Base-by-base conservation (phyloP, 768 basidiomycete species). In the Termitomyces sp. region DNA sequence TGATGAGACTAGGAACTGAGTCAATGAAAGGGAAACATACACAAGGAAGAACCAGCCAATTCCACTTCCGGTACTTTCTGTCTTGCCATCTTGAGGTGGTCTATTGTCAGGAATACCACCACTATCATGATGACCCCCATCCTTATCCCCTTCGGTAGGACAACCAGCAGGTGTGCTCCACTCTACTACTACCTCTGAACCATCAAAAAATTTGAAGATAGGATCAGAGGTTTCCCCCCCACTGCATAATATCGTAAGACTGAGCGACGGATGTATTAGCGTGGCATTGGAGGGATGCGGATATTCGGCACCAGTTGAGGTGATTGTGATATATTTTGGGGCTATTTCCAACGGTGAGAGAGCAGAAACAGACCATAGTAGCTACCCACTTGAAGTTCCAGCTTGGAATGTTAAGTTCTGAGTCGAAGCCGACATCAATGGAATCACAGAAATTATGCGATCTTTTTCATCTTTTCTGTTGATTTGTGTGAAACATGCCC, bases 11-110 rank as follows among this genome's bases (percentile, higher is more conserved):
- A 36, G 13, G 18, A 7, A 32, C 4, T 7, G n/a, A n/a, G 7
- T 16, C 40, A 1, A 44, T 39, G 20, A 15, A 50, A 46, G 22
- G 42, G n/a, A 35, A 16, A 73, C 91, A 72, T 72, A 91, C 92
- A 93, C 78, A 35, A 93, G 78, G 79, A 95, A 91, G 78, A 95
- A 94, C 83, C 90, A 94, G 3, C 91, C 89, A n/a, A 96, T 76
- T 24, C 89, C 91, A 72, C 87, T 91, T 4, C 88, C 89, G 28
- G 84, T 81, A 53, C 67, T 75, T 64, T 80, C 74, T 45, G 74
- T 71, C 3, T 78, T 70, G 39, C 71, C 68, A 33, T 70, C 56
- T 56, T 67, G n/a, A 12, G 60, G 65, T 13, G 64, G 62, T 33
- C 63, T 66, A 20, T 54, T 64, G 32, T 69, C 64, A 24, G 67